These are phyloP conservation scores for Oropetium thomaeum DNA, from an alignment of 176 grass and related monocot species.

Conservation along the genomic window DNA sequence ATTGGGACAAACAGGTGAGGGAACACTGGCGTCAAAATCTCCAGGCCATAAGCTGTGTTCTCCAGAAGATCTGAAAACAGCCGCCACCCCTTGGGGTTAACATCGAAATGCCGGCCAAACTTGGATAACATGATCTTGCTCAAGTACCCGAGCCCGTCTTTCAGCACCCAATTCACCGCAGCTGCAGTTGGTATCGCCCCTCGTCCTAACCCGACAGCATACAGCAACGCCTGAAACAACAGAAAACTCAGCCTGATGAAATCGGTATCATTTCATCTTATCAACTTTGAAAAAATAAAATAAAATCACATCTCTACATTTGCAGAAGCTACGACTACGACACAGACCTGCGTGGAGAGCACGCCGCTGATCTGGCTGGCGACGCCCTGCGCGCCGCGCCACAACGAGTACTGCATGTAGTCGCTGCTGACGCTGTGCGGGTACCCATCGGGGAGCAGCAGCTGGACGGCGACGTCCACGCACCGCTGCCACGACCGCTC, in stretches of 20 bases:
- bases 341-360: slow-evolving; percentile 79
- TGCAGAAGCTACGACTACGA: not conserved
- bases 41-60: slow-evolving; percentile 80
- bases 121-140: slow-evolving; percentile 92
- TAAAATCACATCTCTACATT: not conserved
- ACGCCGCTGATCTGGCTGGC: slow-evolving; percentile 87
- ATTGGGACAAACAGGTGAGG: slow-evolving; percentile 94
- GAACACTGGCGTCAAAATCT: slow-evolving; percentile 88
- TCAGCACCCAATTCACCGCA: slow-evolving; percentile 88
- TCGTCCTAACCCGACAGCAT: slow-evolving; percentile 87
- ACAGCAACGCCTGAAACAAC: slow-evolving; percentile 62
- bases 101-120: slow-evolving; percentile 91
- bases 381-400: slow-evolving; percentile 76
- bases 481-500: slow-evolving; percentile 43
- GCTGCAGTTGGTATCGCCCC: slow-evolving; percentile 83
- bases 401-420: slow-evolving; percentile 85
- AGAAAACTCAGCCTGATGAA: not conserved
- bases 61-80: slow-evolving; percentile 83
- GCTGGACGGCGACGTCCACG: slow-evolving; percentile 10
- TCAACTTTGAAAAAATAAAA: too few species aligned
- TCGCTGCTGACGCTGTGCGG: slow-evolving; percentile 83
- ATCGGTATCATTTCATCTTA: too few species aligned
- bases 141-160: slow-evolving; percentile 85
- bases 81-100: slow-evolving; percentile 93
- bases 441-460: slow-evolving; percentile 74